These are phyloP conservation scores for Fraxinus excelsior DNA, from an alignment of 257 asterid species.

Conservation along the genomic window DNA sequence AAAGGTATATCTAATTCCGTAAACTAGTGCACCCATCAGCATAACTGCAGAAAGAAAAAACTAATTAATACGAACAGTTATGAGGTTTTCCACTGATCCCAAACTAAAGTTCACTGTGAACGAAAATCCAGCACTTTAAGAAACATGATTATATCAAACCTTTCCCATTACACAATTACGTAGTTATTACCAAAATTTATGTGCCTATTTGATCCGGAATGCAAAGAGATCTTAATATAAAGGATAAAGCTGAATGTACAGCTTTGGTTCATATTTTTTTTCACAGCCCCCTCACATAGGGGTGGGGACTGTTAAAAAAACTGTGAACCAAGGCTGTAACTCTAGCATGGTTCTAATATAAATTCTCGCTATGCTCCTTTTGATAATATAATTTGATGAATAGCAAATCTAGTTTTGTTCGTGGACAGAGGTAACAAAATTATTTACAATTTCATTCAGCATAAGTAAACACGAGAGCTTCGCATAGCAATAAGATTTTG, in stretches of 20 bases:
- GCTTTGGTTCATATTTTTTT: too few species aligned
- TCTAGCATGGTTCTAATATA: neutral
- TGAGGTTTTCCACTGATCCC: slow-evolving; percentile 7
- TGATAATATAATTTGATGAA: neutral
- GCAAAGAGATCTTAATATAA: neutral
- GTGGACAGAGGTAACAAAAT: neutral
- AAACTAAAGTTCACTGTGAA: neutral
- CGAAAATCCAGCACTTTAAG: slow-evolving; percentile 6
- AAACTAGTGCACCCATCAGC: slow-evolving; percentile 95
- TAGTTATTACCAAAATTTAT: neutral
- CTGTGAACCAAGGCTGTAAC: too few species aligned
- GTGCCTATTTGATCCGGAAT: neutral
- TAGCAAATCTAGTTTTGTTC: neutral
- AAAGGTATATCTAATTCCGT: slow-evolving; percentile 81
- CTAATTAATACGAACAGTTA: neutral
- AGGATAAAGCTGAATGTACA: too few species aligned
- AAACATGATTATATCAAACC: neutral
- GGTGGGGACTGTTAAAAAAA: too few species aligned
- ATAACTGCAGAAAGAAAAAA: slow-evolving; percentile 64
- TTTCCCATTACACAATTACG: neutral
- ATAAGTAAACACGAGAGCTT: slow-evolving; percentile 9
- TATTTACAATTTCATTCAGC: neutral
- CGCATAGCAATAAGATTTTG: slow-evolving; percentile 1
- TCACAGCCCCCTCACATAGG: too few species aligned
- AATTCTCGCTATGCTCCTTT: neutral